phyloP scores from a whole-genome alignment of 1,139 yeast genomes.

The Scheffersomyces quercinus region DNA sequence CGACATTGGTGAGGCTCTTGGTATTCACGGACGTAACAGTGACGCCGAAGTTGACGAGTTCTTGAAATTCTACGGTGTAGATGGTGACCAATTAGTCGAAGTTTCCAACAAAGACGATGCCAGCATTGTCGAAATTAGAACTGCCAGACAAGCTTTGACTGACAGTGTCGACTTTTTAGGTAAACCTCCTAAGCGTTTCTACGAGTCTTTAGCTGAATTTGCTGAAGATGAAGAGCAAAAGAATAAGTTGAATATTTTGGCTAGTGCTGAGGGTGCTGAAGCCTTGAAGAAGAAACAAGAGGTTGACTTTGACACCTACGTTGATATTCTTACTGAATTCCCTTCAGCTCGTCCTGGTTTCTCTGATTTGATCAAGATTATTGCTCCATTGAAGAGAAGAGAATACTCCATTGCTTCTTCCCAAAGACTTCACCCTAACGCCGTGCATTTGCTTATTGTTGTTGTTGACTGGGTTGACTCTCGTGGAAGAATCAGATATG shows the following conservation, averaged over 20 bases:
- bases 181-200: constrained; percentile 93
- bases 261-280: constrained; percentile 80
- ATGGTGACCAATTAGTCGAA: constrained; percentile 66
- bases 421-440: constrained; percentile 87
- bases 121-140: constrained; percentile 63
- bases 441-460: constrained; percentile 87
- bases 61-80: constrained; percentile 68
- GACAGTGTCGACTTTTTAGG: constrained; percentile 90
- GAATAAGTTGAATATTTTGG: constrained; percentile 60
- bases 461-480: constrained; percentile 96
- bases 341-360: constrained; percentile 81
- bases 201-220: constrained; percentile 74
- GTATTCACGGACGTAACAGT: constrained; percentile 89
- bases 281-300: constrained; percentile 86
- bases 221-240: constrained; percentile 73
- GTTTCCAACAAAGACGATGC: constrained; percentile 71
- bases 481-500: constrained; percentile 82
- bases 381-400: constrained; percentile 91
- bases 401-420: constrained; percentile 99
- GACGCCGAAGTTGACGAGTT: constrained; percentile 65
- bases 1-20: constrained; percentile 95
- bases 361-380: constrained; percentile 66
- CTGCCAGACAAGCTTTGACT: constrained; percentile 75
- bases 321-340: constrained; percentile 79
- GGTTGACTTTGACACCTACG: constrained; percentile 77